These are phyloP conservation scores for Rhizopus microsporus DNA, from an alignment of 371 early-diverging fungal genomes.

Conservation along the genomic window DNA sequence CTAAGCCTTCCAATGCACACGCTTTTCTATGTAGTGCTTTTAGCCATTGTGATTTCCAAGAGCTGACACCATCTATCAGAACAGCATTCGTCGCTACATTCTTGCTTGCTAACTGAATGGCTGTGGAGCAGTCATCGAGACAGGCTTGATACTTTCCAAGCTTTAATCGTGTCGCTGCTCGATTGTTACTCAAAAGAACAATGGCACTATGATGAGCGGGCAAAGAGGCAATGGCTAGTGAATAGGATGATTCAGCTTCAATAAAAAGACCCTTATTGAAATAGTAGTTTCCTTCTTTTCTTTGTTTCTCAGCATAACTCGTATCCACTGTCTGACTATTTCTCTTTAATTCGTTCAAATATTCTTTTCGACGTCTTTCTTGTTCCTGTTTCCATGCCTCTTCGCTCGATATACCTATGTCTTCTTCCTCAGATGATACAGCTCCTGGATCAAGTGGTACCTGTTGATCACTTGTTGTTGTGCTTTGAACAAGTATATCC, in stretches of 20 bases:
- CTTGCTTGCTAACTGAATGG: slow-evolving; percentile 17
- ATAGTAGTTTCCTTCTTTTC: slow-evolving; percentile 74
- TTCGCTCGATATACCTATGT: slow-evolving; percentile 60
- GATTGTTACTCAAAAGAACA: slow-evolving; percentile 81
- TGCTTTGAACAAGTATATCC: slow-evolving; percentile 65
- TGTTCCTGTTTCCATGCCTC: slow-evolving; percentile 52
- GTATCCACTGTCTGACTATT: slow-evolving; percentile 18
- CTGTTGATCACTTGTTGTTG: slow-evolving; percentile 21
- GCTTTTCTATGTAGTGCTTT: slow-evolving; percentile 60
- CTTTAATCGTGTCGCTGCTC: slow-evolving; percentile 85
- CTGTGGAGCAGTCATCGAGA: slow-evolving; percentile 59
- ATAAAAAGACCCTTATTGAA: slow-evolving; percentile 91
- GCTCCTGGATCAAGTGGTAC: slow-evolving; percentile 7
- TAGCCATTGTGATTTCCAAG: slow-evolving; percentile 16
- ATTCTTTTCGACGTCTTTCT: slow-evolving; percentile 22
- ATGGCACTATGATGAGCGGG: slow-evolving; percentile 63
- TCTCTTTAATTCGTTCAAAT: slow-evolving; percentile 15
- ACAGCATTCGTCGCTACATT: slow-evolving; percentile 17
- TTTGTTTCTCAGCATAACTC: slow-evolving; percentile 35
- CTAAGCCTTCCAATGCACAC: slow-evolving; percentile 78
- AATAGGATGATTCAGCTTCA: slow-evolving; percentile 78
- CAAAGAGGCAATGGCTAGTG: slow-evolving; percentile 62
- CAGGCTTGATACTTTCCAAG: slow-evolving; percentile 79
- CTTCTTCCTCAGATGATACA: not conserved
- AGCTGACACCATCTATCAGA: slow-evolving; percentile 20